A percentile compares a stretch with the other conserved stretches of the same genome.
phyloP scores from a whole-genome alignment of 2,329 filamentous ascomycete genomes.

The Pezicula rhizophila region DNA sequence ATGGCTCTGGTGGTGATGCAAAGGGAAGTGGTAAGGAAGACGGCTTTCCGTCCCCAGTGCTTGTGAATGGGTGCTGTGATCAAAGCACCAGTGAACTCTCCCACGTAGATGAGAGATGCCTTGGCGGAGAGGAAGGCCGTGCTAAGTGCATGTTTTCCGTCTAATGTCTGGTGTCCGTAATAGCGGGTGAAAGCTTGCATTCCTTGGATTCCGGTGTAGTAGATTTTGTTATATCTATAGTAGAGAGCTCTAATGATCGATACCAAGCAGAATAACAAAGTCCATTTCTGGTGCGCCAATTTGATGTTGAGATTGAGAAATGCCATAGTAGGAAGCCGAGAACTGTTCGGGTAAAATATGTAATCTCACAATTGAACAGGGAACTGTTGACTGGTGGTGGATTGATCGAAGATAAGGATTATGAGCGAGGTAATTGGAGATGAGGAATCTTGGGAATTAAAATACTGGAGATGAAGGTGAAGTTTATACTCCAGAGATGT shows the following conservation, averaged over 20 bases:
- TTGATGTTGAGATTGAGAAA: not conserved
- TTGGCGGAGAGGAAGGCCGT: constrained; percentile 25
- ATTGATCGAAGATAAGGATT: too few species aligned
- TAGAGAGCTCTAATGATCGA: constrained; percentile 17
- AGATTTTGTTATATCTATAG: constrained; percentile 21
- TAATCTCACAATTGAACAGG: too few species aligned
- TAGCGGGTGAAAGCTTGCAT: constrained; percentile 25
- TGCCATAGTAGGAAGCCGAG: too few species aligned
- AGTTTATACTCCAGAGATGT: too few species aligned
- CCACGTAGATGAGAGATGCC: constrained; percentile 35
- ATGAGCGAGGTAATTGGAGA: too few species aligned
- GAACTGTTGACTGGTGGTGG: too few species aligned
- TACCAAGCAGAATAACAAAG: constrained; percentile 23
- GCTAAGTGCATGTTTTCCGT: constrained; percentile 16
- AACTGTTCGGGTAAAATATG: too few species aligned
- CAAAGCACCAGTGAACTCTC: constrained; percentile 32
- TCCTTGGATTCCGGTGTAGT: constrained; percentile 21
- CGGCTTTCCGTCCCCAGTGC: constrained; percentile 27
- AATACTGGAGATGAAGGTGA: too few species aligned
- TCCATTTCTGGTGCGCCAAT: constrained; percentile 9
- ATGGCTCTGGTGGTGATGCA: constrained; percentile 22
- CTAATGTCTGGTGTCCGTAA: constrained; percentile 14
- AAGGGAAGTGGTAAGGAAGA: constrained; percentile 24
- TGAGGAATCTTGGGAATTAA: too few species aligned
- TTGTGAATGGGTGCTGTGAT: constrained; percentile 33